Evolutionary conservation across 2,329 filamentous ascomycete genomes (phyloP).

Genomic region (Stagonosporopsis vannaccii): DNA sequence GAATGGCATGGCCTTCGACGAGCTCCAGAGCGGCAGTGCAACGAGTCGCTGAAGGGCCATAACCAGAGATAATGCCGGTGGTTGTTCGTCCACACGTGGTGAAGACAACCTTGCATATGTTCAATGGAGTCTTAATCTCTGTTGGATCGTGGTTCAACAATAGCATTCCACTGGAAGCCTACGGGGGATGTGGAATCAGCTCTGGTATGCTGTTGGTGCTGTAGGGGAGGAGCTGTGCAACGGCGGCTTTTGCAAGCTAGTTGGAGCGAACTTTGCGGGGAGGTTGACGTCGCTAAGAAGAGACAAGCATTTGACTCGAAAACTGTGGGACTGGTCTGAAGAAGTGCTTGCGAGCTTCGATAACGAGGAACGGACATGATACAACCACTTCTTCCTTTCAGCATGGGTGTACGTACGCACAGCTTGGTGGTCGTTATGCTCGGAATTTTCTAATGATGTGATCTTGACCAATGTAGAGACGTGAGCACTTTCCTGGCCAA

Average conservation of each 20-base stretch:
- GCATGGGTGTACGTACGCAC: too few species aligned
- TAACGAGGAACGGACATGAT: background rate
- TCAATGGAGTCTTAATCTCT: slow-evolving; percentile 22
- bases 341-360: slow-evolving; percentile 16
- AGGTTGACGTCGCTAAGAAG: slow-evolving; percentile 17
- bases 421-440: background rate
- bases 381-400: too few species aligned
- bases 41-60: slow-evolving; percentile 41
- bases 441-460: background rate
- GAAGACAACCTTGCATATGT: slow-evolving; percentile 41
- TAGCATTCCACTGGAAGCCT: slow-evolving; percentile 6
- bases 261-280: slow-evolving; percentile 22
- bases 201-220: slow-evolving; percentile 45
- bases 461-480: background rate
- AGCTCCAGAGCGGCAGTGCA: slow-evolving; percentile 32
- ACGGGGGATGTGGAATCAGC: slow-evolving; percentile 44
- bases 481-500: background rate
- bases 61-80: slow-evolving; percentile 52
- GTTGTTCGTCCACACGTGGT: slow-evolving; percentile 57
- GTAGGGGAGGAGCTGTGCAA: slow-evolving; percentile 42
- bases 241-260: slow-evolving; percentile 49
- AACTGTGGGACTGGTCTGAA: slow-evolving; percentile 32
- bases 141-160: slow-evolving; percentile 7
- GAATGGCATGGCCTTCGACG: slow-evolving; percentile 42
- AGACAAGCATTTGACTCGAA: slow-evolving; percentile 19